phyloP scores from a whole-genome alignment of 2,329 filamentous ascomycete species.

The Xylaria sp. region DNA sequence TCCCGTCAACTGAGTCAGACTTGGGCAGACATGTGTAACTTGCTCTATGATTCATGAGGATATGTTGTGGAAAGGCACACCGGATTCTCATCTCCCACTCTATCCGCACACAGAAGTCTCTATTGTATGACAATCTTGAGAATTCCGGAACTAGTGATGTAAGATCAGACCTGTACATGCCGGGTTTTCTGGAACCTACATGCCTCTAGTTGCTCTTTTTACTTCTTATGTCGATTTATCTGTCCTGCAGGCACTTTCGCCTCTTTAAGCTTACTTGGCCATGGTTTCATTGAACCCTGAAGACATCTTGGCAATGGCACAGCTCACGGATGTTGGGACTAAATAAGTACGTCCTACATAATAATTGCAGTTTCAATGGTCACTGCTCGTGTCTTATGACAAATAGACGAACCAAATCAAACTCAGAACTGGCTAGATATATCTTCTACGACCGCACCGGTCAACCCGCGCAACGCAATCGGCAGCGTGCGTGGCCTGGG shows the following conservation, averaged over 20 bases:
- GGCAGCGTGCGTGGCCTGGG: not conserved
- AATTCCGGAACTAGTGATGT: not conserved
- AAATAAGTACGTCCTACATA: constrained; percentile 10
- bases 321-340: not conserved
- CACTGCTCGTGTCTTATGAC: constrained; percentile 12
- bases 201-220: not conserved
- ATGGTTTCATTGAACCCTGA: not conserved
- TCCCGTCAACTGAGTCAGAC: not conserved
- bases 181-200: not conserved
- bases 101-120: not conserved
- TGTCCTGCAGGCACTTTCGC: not conserved
- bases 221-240: not conserved
- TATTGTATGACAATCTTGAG: not conserved
- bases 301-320: constrained; percentile 9
- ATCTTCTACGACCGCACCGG: constrained; percentile 15
- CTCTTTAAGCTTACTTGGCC: not conserved
- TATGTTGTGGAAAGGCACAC: not conserved
- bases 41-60: not conserved
- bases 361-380: not conserved
- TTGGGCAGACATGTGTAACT: not conserved
- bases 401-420: constrained; percentile 4
- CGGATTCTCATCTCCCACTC: not conserved
- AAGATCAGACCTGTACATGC: not conserved
- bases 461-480: constrained; percentile 10
- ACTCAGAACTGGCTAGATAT: not conserved